A percentile compares a stretch with the other conserved stretches of the same genome.
Evolutionary conservation across 495 filamentous ascomycete genomes (phyloP).

Genomic region (Aspergillus kassunensis): DNA sequence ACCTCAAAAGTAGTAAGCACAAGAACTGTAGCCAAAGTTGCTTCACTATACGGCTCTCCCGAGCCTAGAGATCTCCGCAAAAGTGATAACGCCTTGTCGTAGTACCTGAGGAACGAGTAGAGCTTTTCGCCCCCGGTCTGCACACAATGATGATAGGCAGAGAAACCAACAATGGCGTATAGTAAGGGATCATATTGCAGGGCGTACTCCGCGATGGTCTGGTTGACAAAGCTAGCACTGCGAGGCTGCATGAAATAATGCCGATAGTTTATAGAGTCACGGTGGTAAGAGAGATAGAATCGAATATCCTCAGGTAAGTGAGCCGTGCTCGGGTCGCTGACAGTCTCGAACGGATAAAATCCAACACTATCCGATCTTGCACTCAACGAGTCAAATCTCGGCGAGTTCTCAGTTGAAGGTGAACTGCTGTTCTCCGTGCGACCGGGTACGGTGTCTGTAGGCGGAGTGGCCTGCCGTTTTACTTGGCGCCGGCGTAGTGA

Average conservation of each 20-base stretch:
- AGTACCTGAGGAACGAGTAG: slow-evolving; percentile 80
- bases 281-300: slow-evolving; percentile 76
- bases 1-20: slow-evolving; percentile 95
- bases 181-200: slow-evolving; percentile 76
- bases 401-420: slow-evolving; percentile 41
- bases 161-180: slow-evolving; percentile 85
- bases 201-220: slow-evolving; percentile 65
- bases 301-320: slow-evolving; percentile 63
- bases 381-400: slow-evolving; percentile 31
- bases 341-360: slow-evolving; percentile 24
- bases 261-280: slow-evolving; percentile 66
- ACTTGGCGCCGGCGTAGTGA: slow-evolving; percentile 41
- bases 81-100: slow-evolving; percentile 77
- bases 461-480: slow-evolving; percentile 28
- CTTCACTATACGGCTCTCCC: slow-evolving; percentile 62
- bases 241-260: slow-evolving; percentile 77
- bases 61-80: slow-evolving; percentile 68
- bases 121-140: slow-evolving; percentile 64
- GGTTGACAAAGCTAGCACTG: slow-evolving; percentile 65
- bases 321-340: slow-evolving; percentile 25
- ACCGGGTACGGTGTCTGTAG: slow-evolving; percentile 31
- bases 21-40: slow-evolving; percentile 84
- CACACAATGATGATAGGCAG: slow-evolving; percentile 81
- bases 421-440: slow-evolving; percentile 38
- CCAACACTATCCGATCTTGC: slow-evolving; percentile 33